Evolutionary conservation across 208 protist species (phyloP).

Genomic region (Perkinsela sp.): DNA sequence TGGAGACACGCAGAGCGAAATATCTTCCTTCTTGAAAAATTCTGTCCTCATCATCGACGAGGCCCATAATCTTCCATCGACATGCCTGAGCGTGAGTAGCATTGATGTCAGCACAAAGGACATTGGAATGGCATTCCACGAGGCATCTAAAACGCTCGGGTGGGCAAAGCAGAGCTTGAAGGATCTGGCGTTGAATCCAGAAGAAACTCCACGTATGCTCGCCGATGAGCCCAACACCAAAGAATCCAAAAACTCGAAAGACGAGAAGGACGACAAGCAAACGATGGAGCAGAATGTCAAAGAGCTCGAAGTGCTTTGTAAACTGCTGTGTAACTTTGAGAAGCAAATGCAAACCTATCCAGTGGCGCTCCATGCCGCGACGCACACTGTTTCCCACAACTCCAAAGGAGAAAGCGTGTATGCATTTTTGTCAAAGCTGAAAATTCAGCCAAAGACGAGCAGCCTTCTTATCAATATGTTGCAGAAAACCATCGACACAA

Average conservation of each 20-base stretch:
- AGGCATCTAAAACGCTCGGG: constrained; percentile 27
- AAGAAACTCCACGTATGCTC: constrained; percentile 1
- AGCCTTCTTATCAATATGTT: neutral
- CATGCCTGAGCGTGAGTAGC: constrained; percentile 19
- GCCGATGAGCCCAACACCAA: constrained; percentile 25
- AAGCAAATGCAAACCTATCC: neutral
- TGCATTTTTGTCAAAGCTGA: neutral
- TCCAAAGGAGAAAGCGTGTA: neutral
- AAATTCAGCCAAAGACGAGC: neutral
- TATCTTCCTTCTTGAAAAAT: constrained; percentile 39
- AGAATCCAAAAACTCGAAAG: constrained; percentile 18
- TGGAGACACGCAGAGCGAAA: constrained; percentile 25
- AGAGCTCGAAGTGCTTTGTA: neutral
- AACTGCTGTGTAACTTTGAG: neutral
- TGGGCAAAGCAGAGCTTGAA: constrained; percentile 13
- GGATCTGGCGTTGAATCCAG: neutral
- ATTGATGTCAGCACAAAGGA: constrained; percentile 26
- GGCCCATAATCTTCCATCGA: constrained; percentile 75
- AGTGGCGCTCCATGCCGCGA: neutral
- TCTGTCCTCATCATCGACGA: constrained; percentile 83
- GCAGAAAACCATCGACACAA: neutral
- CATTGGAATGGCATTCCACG: constrained; percentile 35
- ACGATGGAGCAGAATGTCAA: neutral
- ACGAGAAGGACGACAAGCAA: constrained; percentile 1
- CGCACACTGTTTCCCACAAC: neutral